Base-by-base conservation (phyloP, 2,329 filamentous ascomycete species). In the Colletotrichum sp. region DNA sequence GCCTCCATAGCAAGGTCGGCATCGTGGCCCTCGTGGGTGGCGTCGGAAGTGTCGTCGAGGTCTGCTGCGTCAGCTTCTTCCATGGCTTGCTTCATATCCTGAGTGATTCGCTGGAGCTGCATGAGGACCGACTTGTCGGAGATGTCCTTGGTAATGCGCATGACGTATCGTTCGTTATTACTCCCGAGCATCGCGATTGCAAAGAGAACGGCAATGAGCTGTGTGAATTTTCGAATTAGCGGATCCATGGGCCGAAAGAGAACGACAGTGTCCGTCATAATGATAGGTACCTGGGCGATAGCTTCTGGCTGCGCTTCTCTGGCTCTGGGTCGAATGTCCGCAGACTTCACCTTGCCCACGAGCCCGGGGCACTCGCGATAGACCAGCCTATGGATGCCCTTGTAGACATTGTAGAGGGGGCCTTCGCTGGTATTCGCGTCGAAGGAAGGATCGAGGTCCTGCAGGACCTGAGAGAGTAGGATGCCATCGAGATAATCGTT, bases 161-260 rank as follows among this genome's bases (percentile, higher is more conserved):
- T 82, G 60, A 93, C 87, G 80, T 92, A 92, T 79, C 85, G 85
- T 39, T 87, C 86, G 72, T 88, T 88, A 70, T 91, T 89, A 30
- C 90, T 88, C 15, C 91, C 92, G 80, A 89, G 88, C 77, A 92
- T 89, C 30, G 91, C 91, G n/a, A 92, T 85, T 16, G 83, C 89
- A 27, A 94, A 86, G 81, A 94, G 88, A 71, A 94, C 87, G 74
- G 91, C 91, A 56, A 94, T 85, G 66, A 94, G 86, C 86, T 93
- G 86, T 71, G 86, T 84, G 61, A 84, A 84, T 78, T 56, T 39
- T 27, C 5, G 16, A 15, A 70, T 85, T 81, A 78, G 83, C 78
- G 28, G 28, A 32, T 36, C 22, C 30, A 22, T 62, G 30, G 58
- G 30, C 30, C 28, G 58, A 32, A 64, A 25, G 22, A 22, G 61